Conservation (phyloP, 257 asterid genomes). For the Plantago ovata region DNA sequence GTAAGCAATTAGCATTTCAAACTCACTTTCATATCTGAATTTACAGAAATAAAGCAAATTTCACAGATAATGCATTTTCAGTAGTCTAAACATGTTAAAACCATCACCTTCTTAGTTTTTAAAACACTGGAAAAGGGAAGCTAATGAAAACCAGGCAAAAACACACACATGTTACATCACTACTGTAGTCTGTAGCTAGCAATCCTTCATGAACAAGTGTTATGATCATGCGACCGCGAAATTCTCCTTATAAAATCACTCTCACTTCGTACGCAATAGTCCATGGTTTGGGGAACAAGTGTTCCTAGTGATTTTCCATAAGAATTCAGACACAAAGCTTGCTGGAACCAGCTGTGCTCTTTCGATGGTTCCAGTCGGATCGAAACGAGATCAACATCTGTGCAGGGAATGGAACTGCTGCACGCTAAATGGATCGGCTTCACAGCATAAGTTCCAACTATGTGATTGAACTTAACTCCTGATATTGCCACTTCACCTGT, state of each 20-base stretch:
- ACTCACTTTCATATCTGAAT: no score
- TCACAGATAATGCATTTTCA: no score
- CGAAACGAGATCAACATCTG: slow-evolving; percentile 39
- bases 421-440: slow-evolving; percentile 73
- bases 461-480: slow-evolving; percentile 45
- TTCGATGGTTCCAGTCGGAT: slow-evolving; percentile 43
- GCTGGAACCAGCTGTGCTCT: slow-evolving; percentile 18
- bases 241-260: slow-evolving; percentile 44
- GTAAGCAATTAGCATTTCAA: no score
- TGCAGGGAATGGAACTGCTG: slow-evolving; percentile 65
- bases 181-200: no score
- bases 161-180: background rate
- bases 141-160: slow-evolving; percentile 3
- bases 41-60: no score
- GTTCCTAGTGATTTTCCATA: slow-evolving; percentile 61
- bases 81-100: no score
- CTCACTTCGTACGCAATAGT: slow-evolving; percentile 60
- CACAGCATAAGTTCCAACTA: slow-evolving; percentile 57
- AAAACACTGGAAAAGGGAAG: slow-evolving; percentile 33
- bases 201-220: slow-evolving; percentile 32
- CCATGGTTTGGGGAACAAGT: slow-evolving; percentile 56
- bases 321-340: slow-evolving; percentile 56
- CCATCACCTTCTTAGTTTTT: slow-evolving; percentile 37
- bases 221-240: slow-evolving; percentile 49
- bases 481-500: slow-evolving; percentile 69